Base-by-base conservation (phyloP, 2,329 filamentous ascomycete genomes). In the Pyrenochaeta sp. region DNA sequence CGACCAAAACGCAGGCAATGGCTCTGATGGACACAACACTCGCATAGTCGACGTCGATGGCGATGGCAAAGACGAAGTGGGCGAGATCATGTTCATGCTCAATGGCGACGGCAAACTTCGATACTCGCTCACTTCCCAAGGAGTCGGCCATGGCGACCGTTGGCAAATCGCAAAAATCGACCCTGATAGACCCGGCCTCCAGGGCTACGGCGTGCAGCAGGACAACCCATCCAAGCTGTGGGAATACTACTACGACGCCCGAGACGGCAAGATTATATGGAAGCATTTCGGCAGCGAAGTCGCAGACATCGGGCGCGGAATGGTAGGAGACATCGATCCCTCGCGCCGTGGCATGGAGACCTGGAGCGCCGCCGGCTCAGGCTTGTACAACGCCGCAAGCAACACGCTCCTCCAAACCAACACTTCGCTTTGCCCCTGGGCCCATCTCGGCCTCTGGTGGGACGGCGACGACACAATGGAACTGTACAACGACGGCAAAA, bases 151-250 rank as follows among this genome's bases (percentile, higher is more conserved):
- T 17, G 44, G 48, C 9, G 48, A 52, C 19, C 48, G 48, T n/a
- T 52, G 40, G 36, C 48, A 48, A 14, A 34, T 45, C n/a, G 44
- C 48, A 6, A 52, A 48, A 17, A 43, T 52, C 21, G 48, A 52
- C 17, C 48, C 48, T 3, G 15, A 13, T 13, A 30, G 44, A 13
- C 7, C 31, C 3, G 44, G 48, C 7, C 35, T 52, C 13, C 47
- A 50, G 31, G 47, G 47, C 3, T 46, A 50, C 20, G 37, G 41
- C 21, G 30, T 50, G 5, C 42, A 50, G 37, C 47, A 50, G 17
- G 26, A 50, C 20, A 46, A 50, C 17, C 28, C 26, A 11, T 15
- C 15, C 10, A 27, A 27, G 24, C 24, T 27, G 10, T 27, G 24
- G 24, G 42, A 43, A 18, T 51, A 51, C 19, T 47, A 51, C 15